Percentiles rank a stretch among this genome's conserved stretches.
These are phyloP conservation scores for Stachybotrys chartarum DNA, from an alignment of 2,329 filamentous ascomycete genomes.

Conservation along the genomic window DNA sequence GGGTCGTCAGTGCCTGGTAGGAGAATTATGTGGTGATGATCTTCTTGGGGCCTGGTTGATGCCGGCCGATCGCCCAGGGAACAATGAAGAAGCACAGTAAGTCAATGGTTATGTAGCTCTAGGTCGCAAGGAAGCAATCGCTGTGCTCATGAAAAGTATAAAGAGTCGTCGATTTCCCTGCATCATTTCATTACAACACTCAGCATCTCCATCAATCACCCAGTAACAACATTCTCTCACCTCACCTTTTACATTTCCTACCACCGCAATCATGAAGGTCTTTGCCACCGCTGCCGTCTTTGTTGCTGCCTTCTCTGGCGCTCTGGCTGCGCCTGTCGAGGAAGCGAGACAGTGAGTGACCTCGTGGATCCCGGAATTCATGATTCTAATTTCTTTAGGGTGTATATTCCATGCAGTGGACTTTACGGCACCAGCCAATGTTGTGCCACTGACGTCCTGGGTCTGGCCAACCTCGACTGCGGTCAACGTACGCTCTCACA, in stretches of 20 bases:
- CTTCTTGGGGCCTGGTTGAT: not conserved
- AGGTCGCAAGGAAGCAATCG: not conserved
- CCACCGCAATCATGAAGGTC: slow-evolving; percentile 18
- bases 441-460: slow-evolving; percentile 56
- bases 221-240: not conserved
- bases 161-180: not conserved
- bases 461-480: slow-evolving; percentile 51
- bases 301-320: slow-evolving; percentile 15
- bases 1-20: not conserved
- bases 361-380: not conserved
- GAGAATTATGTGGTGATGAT: not conserved
- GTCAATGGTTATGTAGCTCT: not conserved
- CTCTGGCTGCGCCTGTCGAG: slow-evolving; percentile 18
- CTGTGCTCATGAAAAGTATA: not conserved
- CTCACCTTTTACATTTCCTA: not conserved
- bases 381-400: not conserved
- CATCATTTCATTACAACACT: not conserved
- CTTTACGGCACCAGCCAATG: slow-evolving; percentile 42
- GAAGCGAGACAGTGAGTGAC: slow-evolving; percentile 14
- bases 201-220: not conserved
- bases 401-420: slow-evolving; percentile 32
- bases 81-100: not conserved
- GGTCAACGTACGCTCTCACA: slow-evolving; percentile 34
- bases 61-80: not conserved
- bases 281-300: slow-evolving; percentile 16